Percentiles rank a stretch among this genome's conserved stretches.
phyloP scores from a whole-genome alignment of 805 yeast species.

The Kockiozyma suomiensis region DNA sequence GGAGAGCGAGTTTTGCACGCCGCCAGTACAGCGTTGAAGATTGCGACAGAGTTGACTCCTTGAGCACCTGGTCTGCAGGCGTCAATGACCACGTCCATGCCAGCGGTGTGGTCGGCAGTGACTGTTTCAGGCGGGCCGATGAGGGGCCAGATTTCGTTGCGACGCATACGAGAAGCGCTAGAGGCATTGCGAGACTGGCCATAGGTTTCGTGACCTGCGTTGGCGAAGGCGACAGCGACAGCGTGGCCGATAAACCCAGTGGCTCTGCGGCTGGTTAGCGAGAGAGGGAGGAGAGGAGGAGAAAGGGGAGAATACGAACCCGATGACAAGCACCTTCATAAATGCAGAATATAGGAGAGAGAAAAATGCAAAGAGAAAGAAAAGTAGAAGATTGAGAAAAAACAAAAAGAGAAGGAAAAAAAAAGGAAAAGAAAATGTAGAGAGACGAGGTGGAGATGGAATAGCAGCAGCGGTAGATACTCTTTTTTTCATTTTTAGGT shows the following conservation, averaged over 20 bases:
- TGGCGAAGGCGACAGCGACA: slow-evolving; percentile 15
- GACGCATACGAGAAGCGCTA: not conserved
- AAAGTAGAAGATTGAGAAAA: not conserved
- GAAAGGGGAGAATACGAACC: not conserved
- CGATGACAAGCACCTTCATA: slow-evolving; percentile 20
- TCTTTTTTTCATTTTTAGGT: not conserved
- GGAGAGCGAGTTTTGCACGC: slow-evolving; percentile 11
- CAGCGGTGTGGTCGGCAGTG: not conserved
- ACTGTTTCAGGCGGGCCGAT: slow-evolving; percentile 18
- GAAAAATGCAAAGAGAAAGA: not conserved
- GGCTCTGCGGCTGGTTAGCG: slow-evolving; percentile 1
- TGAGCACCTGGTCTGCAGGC: slow-evolving; percentile 10
- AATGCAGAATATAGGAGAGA: not conserved
- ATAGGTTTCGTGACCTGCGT: slow-evolving; percentile 18
- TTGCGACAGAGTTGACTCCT: slow-evolving; percentile 7
- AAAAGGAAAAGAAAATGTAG: not conserved
- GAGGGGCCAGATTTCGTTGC: slow-evolving; percentile 18
- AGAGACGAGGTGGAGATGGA: no score
- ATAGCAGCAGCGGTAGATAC: not conserved
- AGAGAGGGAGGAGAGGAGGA: not conserved
- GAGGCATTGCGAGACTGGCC: slow-evolving; percentile 19
- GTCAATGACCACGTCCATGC: slow-evolving; percentile 22
- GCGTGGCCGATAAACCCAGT: slow-evolving; percentile 18
- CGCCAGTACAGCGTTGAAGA: slow-evolving; percentile 14
- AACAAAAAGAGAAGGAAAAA: not conserved